These are phyloP conservation scores for Monocercomonoides exilis DNA, from an alignment of 78 protist genomes.

Conservation along the genomic window DNA sequence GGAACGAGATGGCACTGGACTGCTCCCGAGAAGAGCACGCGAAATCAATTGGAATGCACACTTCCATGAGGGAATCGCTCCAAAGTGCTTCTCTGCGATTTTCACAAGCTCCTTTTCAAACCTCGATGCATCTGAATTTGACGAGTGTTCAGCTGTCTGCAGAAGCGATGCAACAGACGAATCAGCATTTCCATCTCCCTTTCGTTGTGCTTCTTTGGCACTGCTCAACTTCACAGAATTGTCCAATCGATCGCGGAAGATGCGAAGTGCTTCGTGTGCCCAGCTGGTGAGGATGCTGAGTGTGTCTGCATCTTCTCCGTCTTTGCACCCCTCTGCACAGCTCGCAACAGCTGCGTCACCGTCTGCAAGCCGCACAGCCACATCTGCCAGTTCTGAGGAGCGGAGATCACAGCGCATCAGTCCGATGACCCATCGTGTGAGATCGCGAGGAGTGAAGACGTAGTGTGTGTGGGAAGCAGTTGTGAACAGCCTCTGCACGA, in stretches of 20 bases:
- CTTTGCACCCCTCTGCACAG: too few species aligned
- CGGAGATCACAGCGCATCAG: conserved; percentile 34
- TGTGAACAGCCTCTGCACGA: background rate
- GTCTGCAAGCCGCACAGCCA: background rate
- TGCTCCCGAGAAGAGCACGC: background rate
- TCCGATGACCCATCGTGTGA: conserved; percentile 50
- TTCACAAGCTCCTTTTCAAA: background rate
- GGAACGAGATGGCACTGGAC: too few species aligned
- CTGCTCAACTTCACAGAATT: background rate
- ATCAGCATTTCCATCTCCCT: background rate
- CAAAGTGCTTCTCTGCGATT: background rate
- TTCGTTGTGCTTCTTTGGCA: background rate
- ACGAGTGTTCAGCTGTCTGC: background rate
- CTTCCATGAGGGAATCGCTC: background rate
- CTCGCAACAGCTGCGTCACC: background rate
- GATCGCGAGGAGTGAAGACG: conserved; percentile 67
- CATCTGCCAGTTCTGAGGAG: background rate
- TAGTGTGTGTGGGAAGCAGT: conserved; percentile 47
- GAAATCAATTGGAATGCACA: background rate
- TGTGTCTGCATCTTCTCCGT: background rate
- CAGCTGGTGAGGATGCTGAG: background rate
- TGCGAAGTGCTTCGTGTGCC: background rate
- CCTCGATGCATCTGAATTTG: background rate
- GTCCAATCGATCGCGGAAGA: background rate
- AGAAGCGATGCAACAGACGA: background rate